Evolutionary conservation across 2,329 filamentous ascomycete genomes (phyloP), one percentile per base, ranked within the genome.

Genomic region (Camptophora hylomeconis): DNA sequence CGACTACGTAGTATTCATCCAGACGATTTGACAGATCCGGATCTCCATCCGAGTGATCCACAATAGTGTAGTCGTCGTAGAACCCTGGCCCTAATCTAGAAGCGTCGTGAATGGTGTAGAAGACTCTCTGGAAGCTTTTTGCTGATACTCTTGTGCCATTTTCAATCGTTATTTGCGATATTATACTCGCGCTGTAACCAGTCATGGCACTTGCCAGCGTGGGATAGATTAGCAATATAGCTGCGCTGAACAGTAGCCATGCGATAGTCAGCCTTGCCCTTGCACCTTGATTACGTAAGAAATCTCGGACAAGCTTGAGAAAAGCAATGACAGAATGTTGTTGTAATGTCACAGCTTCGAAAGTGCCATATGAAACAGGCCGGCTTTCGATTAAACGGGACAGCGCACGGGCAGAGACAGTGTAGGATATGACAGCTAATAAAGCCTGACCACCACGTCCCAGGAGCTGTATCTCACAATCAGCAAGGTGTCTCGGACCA

Each of bases 171-270:
- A 34, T 32, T 27, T 15, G 17, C n/a, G 19, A 24, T n/a, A n/a
- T n/a, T n/a, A n/a, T n/a, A n/a, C n/a, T n/a, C n/a, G n/a, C n/a
- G 20, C 50, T 48, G 30, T 56, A 57, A 5, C 53, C 53, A 1
- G 50, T 50, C 49, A 56, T 54, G 11, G 53, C 53, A 3, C 44
- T 48, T 1, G 53, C 31, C 3, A 52, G 38, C 13, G 50, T 47
- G 1, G 51, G 52, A 17, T 54, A 45, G 19, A 33, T 36, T 3
- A 55, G 29, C 6, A 55, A 45, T 19, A 51, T 54, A 3, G 40
- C 21, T 2, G 42, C 49, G 4, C 49, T 46, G 8, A 52, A 13
- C 2, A 52, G 32, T 12, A 53, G 45, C 40, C 50, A 56, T 11
- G 49, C 35, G n/a, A 53, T 51, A 4, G 25, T 30, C 29, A 38